Conservation (phyloP, 495 filamentous ascomycete genomes). For the Penicillium ochrochloron region DNA sequence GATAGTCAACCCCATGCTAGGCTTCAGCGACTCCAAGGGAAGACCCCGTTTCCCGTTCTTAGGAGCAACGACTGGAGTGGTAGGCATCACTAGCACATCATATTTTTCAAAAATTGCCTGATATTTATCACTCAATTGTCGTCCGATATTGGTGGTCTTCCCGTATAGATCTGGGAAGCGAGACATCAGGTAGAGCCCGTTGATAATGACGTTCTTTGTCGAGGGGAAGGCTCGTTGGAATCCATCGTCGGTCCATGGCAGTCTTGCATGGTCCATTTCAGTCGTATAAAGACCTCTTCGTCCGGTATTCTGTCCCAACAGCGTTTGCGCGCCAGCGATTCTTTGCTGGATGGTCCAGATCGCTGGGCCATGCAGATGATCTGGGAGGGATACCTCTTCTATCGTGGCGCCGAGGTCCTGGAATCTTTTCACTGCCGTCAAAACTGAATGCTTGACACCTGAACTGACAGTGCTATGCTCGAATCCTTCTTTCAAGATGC, state of each 20-base stretch:
- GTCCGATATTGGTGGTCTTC: slow-evolving; percentile 48
- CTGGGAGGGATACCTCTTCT: slow-evolving; percentile 55
- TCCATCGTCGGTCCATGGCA: slow-evolving; percentile 39
- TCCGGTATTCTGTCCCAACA: slow-evolving; percentile 45
- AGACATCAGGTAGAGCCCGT: slow-evolving; percentile 45
- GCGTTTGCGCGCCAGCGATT: slow-evolving; percentile 46
- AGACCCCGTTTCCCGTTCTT: slow-evolving; percentile 41
- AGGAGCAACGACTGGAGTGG: slow-evolving; percentile 46
- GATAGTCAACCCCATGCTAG: slow-evolving; percentile 50
- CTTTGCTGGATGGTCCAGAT: slow-evolving; percentile 57
- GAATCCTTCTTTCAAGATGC: slow-evolving; percentile 56
- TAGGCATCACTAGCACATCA: slow-evolving; percentile 57
- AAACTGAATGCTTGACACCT: slow-evolving; percentile 45
- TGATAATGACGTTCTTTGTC: slow-evolving; percentile 50
- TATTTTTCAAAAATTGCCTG: slow-evolving; percentile 45
- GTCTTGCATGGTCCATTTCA: slow-evolving; percentile 39
- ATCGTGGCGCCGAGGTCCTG: slow-evolving; percentile 55
- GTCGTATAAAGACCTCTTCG: slow-evolving; percentile 44
- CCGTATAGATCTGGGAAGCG: slow-evolving; percentile 46
- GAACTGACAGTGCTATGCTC: slow-evolving; percentile 46
- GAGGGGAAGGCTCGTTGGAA: slow-evolving; percentile 43
- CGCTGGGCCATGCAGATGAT: slow-evolving; percentile 50
- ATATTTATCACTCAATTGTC: slow-evolving; percentile 49
- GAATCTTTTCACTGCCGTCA: slow-evolving; percentile 50
- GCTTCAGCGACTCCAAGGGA: slow-evolving; percentile 45